Conservation (phyloP, 2,329 filamentous ascomycete species). For the Stemphylium lycopersici region DNA sequence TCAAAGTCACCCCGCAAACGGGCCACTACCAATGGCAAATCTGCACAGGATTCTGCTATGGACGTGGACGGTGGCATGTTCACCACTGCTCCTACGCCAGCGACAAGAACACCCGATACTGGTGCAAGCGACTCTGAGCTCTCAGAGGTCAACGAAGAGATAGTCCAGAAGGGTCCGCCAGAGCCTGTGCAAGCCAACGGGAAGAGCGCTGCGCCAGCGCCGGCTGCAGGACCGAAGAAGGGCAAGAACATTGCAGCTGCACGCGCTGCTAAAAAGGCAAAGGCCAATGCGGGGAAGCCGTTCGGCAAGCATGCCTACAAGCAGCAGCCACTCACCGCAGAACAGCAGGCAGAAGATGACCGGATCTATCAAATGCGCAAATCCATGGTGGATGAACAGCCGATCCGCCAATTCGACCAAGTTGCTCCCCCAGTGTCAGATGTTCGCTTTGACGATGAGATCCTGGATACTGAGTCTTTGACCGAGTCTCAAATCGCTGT, state of each 20-base stretch:
- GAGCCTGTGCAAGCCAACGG: conserved; percentile 36
- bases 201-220: conserved; percentile 20
- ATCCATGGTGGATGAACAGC: conserved; percentile 34
- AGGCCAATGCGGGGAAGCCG: conserved; percentile 38
- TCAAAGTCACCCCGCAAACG: conserved; percentile 45
- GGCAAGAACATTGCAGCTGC: conserved; percentile 31
- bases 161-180: conserved; percentile 44
- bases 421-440: conserved; percentile 37
- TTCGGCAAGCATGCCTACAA: conserved; percentile 39
- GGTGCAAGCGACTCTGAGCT: conserved; percentile 45
- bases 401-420: conserved; percentile 27
- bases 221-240: conserved; percentile 34
- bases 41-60: conserved; percentile 22
- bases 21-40: conserved; percentile 27
- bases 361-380: conserved; percentile 33
- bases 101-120: conserved; percentile 35
- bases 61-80: conserved; percentile 34
- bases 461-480: conserved; percentile 44
- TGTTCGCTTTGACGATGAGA: conserved; percentile 46
- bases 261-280: conserved; percentile 41
- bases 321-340: conserved; percentile 34
- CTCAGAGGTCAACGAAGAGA: conserved; percentile 48
- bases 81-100: conserved; percentile 35
- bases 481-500: conserved; percentile 46
- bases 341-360: conserved; percentile 36